Evolutionary conservation across 2,329 filamentous ascomycete species (phyloP).

Genomic region (Cladosporium cucumerinum): DNA sequence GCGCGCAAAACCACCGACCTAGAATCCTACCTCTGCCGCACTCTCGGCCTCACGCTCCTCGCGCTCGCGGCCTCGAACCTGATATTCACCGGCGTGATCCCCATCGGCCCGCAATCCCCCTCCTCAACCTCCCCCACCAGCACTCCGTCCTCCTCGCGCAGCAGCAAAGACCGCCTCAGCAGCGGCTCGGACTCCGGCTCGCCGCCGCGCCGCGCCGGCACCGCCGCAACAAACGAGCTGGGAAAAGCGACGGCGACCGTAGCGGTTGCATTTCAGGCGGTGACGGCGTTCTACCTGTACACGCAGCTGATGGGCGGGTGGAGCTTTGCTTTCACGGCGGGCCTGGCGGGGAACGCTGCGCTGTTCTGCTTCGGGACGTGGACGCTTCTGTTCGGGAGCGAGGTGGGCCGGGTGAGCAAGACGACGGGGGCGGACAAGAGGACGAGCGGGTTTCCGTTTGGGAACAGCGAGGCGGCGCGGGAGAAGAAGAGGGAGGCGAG

Average conservation of each 20-base stretch:
- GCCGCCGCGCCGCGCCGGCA: background rate
- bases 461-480: slow-evolving; percentile 44
- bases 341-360: slow-evolving; percentile 54
- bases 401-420: slow-evolving; percentile 54
- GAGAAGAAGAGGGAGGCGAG: slow-evolving; percentile 32
- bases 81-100: slow-evolving; percentile 67
- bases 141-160: background rate
- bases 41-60: slow-evolving; percentile 65
- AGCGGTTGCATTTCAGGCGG: slow-evolving; percentile 46
- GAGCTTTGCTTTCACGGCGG: slow-evolving; percentile 57
- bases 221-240: slow-evolving; percentile 3
- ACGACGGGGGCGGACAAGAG: slow-evolving; percentile 66
- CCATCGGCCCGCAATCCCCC: slow-evolving; percentile 44
- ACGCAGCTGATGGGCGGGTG: slow-evolving; percentile 56
- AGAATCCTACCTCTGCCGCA: slow-evolving; percentile 71
- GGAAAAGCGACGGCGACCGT: slow-evolving; percentile 14
- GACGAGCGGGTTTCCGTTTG: slow-evolving; percentile 63
- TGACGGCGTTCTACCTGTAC: slow-evolving; percentile 65
- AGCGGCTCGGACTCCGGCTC: slow-evolving; percentile 12
- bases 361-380: slow-evolving; percentile 64
- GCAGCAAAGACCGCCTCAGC: slow-evolving; percentile 14
- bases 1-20: slow-evolving; percentile 56
- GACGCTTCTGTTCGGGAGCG: slow-evolving; percentile 59
- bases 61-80: slow-evolving; percentile 62
- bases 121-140: background rate